Evolutionary conservation across 805 yeast genomes (phyloP).

Genomic region (Wickerhamiella spandovensis): DNA sequence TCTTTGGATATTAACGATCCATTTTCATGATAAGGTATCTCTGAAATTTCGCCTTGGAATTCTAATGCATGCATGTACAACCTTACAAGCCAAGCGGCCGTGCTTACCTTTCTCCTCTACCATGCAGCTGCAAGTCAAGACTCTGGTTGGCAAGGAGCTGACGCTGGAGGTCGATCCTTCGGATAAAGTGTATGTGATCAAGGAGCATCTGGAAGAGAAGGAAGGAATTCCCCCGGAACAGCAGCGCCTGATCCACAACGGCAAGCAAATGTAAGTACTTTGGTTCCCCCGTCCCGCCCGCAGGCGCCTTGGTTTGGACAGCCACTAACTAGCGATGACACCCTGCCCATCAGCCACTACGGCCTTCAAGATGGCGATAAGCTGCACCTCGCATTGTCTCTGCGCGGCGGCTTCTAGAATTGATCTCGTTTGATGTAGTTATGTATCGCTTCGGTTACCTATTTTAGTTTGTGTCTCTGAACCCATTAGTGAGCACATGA

Average conservation of each 20-base stretch:
- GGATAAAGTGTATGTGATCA: constrained; percentile 48
- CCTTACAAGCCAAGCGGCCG: too few species aligned
- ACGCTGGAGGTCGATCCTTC: constrained; percentile 21
- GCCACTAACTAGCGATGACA: constrained; percentile 43
- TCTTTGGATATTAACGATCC: too few species aligned
- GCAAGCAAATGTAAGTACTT: constrained; percentile 72
- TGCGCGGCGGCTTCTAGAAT: constrained; percentile 60
- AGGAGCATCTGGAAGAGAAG: constrained; percentile 86
- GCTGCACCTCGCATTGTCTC: constrained; percentile 77
- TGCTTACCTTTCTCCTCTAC: neutral
- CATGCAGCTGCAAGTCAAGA: constrained; percentile 15
- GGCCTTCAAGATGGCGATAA: constrained; percentile 79
- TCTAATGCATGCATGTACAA: too few species aligned
- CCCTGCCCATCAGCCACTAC: constrained; percentile 53
- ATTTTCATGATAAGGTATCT: too few species aligned
- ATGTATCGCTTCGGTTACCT: too few species aligned
- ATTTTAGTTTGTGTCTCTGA: neutral
- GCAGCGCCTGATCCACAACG: constrained; percentile 80
- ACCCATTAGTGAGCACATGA: neutral
- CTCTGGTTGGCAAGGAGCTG: constrained; percentile 20
- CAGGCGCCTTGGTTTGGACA: too few species aligned
- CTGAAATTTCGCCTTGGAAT: too few species aligned
- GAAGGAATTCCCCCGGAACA: constrained; percentile 97
- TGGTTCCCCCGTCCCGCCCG: too few species aligned
- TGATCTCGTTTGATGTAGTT: neutral